Evolutionary conservation across 2,329 filamentous ascomycete species (phyloP).

Genomic region (Aspergillus aculeatinus): DNA sequence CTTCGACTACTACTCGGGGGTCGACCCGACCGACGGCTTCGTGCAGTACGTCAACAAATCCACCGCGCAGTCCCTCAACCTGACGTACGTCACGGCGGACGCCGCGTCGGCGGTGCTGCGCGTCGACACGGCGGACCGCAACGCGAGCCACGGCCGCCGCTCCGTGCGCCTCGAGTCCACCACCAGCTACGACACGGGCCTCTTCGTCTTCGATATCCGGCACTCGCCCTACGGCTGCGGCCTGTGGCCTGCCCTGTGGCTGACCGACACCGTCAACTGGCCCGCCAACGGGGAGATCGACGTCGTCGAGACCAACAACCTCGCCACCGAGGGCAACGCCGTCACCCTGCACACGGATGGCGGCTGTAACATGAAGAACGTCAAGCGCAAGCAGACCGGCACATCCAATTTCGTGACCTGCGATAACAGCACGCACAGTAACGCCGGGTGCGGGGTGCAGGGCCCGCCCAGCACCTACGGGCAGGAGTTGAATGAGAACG

Average conservation of each 20-base stretch:
- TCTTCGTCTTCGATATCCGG: conserved; percentile 67
- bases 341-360: conserved; percentile 60
- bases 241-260: conserved; percentile 67
- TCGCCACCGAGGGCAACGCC: conserved; percentile 55
- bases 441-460: conserved; percentile 59
- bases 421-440: conserved; percentile 51
- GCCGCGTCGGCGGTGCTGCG: conserved; percentile 54
- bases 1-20: conserved; percentile 5
- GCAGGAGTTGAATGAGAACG: conserved; percentile 51
- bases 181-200: conserved; percentile 57
- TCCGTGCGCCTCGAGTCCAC: conserved; percentile 65
- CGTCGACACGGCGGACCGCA: conserved; percentile 61
- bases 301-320: conserved; percentile 60
- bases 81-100: conserved; percentile 57
- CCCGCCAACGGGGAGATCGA: conserved; percentile 65
- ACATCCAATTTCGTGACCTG: conserved; percentile 47
- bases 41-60: conserved; percentile 37
- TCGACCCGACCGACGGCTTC: background rate
- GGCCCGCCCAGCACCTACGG: conserved; percentile 51
- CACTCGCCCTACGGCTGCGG: conserved; percentile 65
- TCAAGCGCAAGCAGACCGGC: conserved; percentile 57
- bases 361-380: conserved; percentile 53
- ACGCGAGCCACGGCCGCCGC: conserved; percentile 60
- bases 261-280: conserved; percentile 62
- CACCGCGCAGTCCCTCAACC: conserved; percentile 47